Evolutionary conservation across 768 basidiomycete species (phyloP), one percentile per base, ranked within the genome.

Genomic region (Suillus discolor): DNA sequence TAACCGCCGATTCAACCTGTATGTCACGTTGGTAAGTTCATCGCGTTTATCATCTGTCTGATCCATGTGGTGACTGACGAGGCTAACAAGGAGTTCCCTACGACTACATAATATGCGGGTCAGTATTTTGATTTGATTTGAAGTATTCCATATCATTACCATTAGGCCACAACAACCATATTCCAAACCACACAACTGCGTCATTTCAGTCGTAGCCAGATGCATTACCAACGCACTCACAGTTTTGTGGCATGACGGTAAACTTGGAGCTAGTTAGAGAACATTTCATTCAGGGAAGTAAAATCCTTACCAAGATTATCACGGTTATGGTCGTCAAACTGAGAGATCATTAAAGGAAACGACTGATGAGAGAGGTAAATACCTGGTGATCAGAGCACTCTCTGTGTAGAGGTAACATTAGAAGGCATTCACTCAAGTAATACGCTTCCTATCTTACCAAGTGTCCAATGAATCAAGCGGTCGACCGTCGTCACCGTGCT

Each of bases 381-480:
- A 57, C 55, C 55, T 38, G 8, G 36, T 38, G n/a, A 23, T 5
- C 13, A 57, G n/a, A 57, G n/a, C 55, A 57, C 36, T 57, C n/a
- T 57, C 36, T 57, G 55, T 16, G 12, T 38, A 16, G n/a, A 57
- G n/a, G 36, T 57, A 36, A 38, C 20, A 4, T 57, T 8, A 36
- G n/a, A 38, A 57, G 34, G 36, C 11, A 34, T 20, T 12, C 28
- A 23, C 20, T 1, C 36, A n/a, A 15, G n/a, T 7, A 38, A 38
- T 2, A 4, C 4, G n/a, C 55, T 57, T 57, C n/a, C 20, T 23
- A 38, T 13, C 55, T 38, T 16, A 57, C 55, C 55, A n/a, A 57
- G 36, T 23, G 55, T 57, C 55, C 55, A 57, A 36, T 36, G 23
- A 4, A 57, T 23, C 55, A 57, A 57, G 12, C 55, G 55, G 55